These are phyloP conservation scores for Berberis vulgaris DNA, from an alignment of 164 flowering plant genomes.

Conservation along the genomic window DNA sequence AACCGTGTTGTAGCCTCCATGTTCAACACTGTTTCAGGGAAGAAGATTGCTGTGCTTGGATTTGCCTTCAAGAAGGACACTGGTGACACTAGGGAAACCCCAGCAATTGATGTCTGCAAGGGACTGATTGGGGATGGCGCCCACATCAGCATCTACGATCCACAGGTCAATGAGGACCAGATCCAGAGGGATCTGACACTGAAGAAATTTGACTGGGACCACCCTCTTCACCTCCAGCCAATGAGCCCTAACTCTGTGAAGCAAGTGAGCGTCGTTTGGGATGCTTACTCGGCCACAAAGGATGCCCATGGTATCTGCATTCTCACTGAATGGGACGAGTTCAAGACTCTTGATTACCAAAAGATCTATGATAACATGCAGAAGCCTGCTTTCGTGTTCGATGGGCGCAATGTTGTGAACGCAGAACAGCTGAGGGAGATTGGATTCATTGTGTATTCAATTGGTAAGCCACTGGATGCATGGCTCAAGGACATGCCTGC, in stretches of 20 bases:
- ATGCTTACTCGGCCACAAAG: slow-evolving; percentile 8
- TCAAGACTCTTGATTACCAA: slow-evolving; percentile 12
- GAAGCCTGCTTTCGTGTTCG: slow-evolving; percentile 8
- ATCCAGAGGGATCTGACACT: slow-evolving; percentile 7
- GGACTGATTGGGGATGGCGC: slow-evolving; percentile 12
- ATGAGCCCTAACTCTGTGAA: slow-evolving; percentile 8
- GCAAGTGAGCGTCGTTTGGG: slow-evolving; percentile 8
- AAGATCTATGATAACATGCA: slow-evolving; percentile 14
- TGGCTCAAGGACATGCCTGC: slow-evolving; percentile 14
- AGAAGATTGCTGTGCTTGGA: slow-evolving; percentile 51
- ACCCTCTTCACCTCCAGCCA: slow-evolving; percentile 12
- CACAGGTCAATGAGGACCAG: slow-evolving; percentile 7
- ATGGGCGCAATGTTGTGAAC: slow-evolving; percentile 8
- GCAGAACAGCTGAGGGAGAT: slow-evolving; percentile 10
- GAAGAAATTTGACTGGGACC: slow-evolving; percentile 5
- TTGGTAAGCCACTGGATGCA: slow-evolving; percentile 14
- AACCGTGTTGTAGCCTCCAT: slow-evolving; percentile 28
- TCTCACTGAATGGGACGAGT: slow-evolving; percentile 16
- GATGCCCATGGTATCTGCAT: slow-evolving; percentile 11
- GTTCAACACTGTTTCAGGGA: slow-evolving; percentile 38
- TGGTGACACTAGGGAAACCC: slow-evolving; percentile 17
- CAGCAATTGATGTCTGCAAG: slow-evolving; percentile 12
- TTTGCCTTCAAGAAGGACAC: slow-evolving; percentile 45
- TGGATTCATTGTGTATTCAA: slow-evolving; percentile 13
- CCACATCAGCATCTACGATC: slow-evolving; percentile 7